These are phyloP conservation scores for Phyllosticta paracitricarpa DNA, from an alignment of 2,329 filamentous ascomycete genomes.

Conservation along the genomic window DNA sequence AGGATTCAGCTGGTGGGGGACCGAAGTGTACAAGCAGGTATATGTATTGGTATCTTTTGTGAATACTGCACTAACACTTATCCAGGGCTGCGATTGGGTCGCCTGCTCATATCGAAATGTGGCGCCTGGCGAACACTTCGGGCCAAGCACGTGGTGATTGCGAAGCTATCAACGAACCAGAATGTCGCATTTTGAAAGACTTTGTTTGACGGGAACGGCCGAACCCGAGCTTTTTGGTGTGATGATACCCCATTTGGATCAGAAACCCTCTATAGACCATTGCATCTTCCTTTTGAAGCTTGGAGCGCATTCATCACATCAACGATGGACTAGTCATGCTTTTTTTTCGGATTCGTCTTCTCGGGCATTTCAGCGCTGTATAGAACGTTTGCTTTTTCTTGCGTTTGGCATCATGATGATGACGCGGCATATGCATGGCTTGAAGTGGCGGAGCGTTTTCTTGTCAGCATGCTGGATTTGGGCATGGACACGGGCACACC, in stretches of 20 bases:
- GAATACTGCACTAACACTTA: background rate
- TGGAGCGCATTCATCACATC: background rate
- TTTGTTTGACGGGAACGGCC: background rate
- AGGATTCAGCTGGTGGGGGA: constrained; percentile 78
- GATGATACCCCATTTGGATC: constrained; percentile 4
- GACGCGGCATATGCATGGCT: background rate
- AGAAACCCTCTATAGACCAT: constrained; percentile 4
- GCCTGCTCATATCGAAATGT: constrained; percentile 63
- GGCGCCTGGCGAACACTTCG: constrained; percentile 23
- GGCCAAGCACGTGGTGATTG: constrained; percentile 22
- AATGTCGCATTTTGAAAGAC: background rate
- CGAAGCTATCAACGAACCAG: background rate
- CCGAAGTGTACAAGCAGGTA: constrained; percentile 66
- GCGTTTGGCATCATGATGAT: background rate
- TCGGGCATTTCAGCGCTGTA: background rate
- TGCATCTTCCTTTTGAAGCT: background rate
- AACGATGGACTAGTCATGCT: background rate
- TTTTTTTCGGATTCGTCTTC: background rate
- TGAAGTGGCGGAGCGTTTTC: background rate
- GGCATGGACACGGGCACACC: background rate
- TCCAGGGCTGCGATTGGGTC: constrained; percentile 67
- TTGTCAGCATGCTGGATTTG: background rate
- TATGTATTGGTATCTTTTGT: constrained; percentile 14
- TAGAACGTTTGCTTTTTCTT: background rate
- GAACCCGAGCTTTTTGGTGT: background rate